Evolutionary conservation across 1,139 yeast species (phyloP).

Genomic region (Kodamaea plutei): DNA sequence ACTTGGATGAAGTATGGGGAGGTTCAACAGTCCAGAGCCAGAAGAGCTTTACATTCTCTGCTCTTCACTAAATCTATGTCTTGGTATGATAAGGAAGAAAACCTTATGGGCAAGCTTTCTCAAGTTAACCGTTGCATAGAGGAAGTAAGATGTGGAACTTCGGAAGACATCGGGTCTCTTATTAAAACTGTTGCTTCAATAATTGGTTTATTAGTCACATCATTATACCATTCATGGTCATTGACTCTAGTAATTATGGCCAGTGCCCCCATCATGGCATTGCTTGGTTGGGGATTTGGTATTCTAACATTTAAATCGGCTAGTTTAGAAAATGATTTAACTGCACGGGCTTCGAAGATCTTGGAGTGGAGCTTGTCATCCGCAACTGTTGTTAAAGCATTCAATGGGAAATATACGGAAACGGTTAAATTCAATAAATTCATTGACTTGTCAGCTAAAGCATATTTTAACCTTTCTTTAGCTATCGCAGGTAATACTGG

Average conservation of each 20-base stretch:
- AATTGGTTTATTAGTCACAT: slow-evolving; percentile 55
- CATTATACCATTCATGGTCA: slow-evolving; percentile 80
- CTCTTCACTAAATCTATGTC: slow-evolving; percentile 36
- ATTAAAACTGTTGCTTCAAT: slow-evolving; percentile 51
- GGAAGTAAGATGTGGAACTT: slow-evolving; percentile 65
- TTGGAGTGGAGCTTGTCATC: slow-evolving; percentile 69
- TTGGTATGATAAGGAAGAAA: slow-evolving; percentile 59
- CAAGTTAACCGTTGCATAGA: slow-evolving; percentile 74
- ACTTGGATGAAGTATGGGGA: slow-evolving; percentile 76
- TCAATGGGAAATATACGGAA: slow-evolving; percentile 57
- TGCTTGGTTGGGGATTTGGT: slow-evolving; percentile 50
- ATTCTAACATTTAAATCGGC: slow-evolving; percentile 47
- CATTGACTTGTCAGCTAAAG: slow-evolving; percentile 41
- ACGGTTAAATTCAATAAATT: slow-evolving; percentile 35
- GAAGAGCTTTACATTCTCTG: slow-evolving; percentile 38
- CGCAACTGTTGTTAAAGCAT: slow-evolving; percentile 56
- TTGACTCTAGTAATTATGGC: slow-evolving; percentile 72
- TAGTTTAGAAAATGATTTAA: slow-evolving; percentile 50
- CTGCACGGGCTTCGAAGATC: slow-evolving; percentile 55
- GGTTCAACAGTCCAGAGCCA: slow-evolving; percentile 56
- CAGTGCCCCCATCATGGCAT: slow-evolving; percentile 62
- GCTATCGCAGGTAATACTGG: slow-evolving; percentile 58
- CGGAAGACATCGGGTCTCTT: slow-evolving; percentile 62
- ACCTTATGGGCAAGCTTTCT: slow-evolving; percentile 58
- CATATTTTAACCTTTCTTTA: slow-evolving; percentile 45